A percentile compares a stretch with the other conserved stretches of the same genome.
These are phyloP conservation scores for Yarrowia sp. DNA, from an alignment of 805 yeast genomes.

Conservation along the genomic window DNA sequence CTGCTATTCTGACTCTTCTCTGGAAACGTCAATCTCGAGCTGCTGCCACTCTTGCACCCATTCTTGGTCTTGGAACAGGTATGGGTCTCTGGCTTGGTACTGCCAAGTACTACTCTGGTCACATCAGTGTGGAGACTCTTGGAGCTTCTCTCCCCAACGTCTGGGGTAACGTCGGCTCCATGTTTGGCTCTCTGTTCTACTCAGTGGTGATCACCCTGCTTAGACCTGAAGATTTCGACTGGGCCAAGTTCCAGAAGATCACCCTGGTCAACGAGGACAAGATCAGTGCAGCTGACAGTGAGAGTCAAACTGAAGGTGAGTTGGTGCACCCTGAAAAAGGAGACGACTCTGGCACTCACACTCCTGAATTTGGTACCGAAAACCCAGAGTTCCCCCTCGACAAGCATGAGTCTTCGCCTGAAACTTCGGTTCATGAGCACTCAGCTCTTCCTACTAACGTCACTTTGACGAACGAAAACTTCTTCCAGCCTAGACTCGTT, in stretches of 20 bases:
- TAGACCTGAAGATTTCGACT: conserved; percentile 55
- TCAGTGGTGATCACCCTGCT: conserved; percentile 48
- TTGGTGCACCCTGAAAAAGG: neutral
- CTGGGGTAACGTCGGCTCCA: conserved; percentile 49
- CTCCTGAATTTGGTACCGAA: neutral
- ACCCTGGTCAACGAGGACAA: conserved; percentile 17
- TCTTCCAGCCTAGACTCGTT: conserved; percentile 25
- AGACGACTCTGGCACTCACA: neutral
- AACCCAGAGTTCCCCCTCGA: neutral
- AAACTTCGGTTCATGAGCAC: conserved; percentile 23
- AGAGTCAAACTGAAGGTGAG: neutral
- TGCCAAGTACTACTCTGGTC: conserved; percentile 45
- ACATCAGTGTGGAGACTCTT: conserved; percentile 46
- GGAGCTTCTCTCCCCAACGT: conserved; percentile 38
- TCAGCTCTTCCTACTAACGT: neutral
- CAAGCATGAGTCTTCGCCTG: conserved; percentile 16
- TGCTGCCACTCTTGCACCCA: conserved; percentile 36
- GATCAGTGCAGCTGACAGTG: neutral
- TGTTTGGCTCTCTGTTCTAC: conserved; percentile 45
- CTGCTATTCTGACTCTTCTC: conserved; percentile 57
- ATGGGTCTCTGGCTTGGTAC: conserved; percentile 44
- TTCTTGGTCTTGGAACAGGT: conserved; percentile 40
- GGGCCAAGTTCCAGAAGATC: conserved; percentile 41
- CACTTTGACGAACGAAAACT: conserved; percentile 1
- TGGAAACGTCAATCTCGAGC: conserved; percentile 50